Percentiles rank a stretch among this genome's conserved stretches.
Evolutionary conservation across 2,329 filamentous ascomycete species (phyloP).

Genomic region (Emmonsiellopsis sp.): DNA sequence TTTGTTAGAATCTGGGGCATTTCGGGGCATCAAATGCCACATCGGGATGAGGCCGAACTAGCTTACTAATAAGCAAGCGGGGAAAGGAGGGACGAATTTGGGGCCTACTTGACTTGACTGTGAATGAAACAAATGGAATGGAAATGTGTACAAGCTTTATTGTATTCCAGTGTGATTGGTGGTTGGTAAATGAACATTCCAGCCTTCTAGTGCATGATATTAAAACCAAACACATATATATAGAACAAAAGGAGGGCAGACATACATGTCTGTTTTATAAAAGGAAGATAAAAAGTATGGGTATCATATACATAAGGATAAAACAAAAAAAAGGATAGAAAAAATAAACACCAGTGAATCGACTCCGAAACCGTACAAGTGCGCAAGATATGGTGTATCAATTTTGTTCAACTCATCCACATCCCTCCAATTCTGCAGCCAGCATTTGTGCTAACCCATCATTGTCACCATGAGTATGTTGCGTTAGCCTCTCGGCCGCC

Average conservation of each 20-base stretch:
- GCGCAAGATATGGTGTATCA: not conserved
- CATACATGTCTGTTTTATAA: too few relatives aligned
- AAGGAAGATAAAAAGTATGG: not conserved
- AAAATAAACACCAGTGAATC: not conserved
- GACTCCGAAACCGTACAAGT: not conserved
- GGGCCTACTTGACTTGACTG: too few relatives aligned
- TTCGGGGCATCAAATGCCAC: not conserved
- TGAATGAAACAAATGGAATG: too few relatives aligned
- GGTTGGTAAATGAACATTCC: too few relatives aligned
- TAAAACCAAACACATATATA: not conserved
- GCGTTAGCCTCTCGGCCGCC: not conserved
- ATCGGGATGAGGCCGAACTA: not conserved
- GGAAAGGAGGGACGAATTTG: not conserved
- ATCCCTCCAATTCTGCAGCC: slow-evolving; percentile 17
- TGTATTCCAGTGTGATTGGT: too few relatives aligned
- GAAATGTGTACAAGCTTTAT: too few relatives aligned
- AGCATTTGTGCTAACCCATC: slow-evolving; percentile 19
- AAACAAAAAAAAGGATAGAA: not conserved
- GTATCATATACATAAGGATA: slow-evolving; percentile 4
- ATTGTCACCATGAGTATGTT: slow-evolving; percentile 5
- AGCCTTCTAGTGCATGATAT: too few relatives aligned
- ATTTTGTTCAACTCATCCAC: not conserved
- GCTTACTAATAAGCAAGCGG: not conserved
- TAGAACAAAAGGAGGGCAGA: not conserved
- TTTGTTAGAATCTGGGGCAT: not conserved